Base-by-base conservation (phyloP, 139 green algal genomes). In the Chlamydomonas incerta region DNA sequence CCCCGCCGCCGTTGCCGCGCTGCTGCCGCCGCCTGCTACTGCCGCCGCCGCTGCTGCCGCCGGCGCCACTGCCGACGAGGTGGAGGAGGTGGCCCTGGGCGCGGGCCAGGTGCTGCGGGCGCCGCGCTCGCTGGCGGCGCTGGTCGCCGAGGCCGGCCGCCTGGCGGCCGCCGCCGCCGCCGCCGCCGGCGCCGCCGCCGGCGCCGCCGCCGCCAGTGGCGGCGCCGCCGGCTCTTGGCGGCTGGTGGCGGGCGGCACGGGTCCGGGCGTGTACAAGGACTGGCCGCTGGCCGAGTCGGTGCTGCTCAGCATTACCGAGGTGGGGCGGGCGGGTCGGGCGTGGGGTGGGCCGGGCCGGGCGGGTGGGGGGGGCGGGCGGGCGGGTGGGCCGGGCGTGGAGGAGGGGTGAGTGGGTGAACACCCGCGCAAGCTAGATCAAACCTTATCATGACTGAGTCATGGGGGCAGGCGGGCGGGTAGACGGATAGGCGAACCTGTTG, bases 181-280 rank as follows among this genome's bases (percentile, higher is more conserved):
- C 34, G 34, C 57, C 71, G 37, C 85, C 83, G 47, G 67, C 82
- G 17, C 89, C 88, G 17, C 69, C 17, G 46, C n/a, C 0, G 72
- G 86, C 6, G 37, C 69, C 67, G 76, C n/a, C n/a, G 52, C 46
- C 55, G 60, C 18, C 35, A n/a, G n/a, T n/a, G n/a, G n/a, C n/a
- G 8, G 41, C 46, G 47, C 60, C 28, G 0, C 6, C 4, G 60
- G 85, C 29, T 29, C 29, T 3, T 82, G 74, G 57, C 83, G 87
- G 11, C 33, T 94, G 68, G 82, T 95, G 47, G 92, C 90, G 1
- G 93, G 92, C 66, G 92, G 94, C 88, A 93, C 89, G 31, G 89
- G 89, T 0, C 80, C 91, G 33, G 95, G 90, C 34, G 75, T 95
- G 26, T 95, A 89, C 90, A 92, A 92, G 66, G 86, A 90, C 50